phyloP scores from a whole-genome alignment of 2,329 filamentous ascomycete species.

The Fusarium sp. region DNA sequence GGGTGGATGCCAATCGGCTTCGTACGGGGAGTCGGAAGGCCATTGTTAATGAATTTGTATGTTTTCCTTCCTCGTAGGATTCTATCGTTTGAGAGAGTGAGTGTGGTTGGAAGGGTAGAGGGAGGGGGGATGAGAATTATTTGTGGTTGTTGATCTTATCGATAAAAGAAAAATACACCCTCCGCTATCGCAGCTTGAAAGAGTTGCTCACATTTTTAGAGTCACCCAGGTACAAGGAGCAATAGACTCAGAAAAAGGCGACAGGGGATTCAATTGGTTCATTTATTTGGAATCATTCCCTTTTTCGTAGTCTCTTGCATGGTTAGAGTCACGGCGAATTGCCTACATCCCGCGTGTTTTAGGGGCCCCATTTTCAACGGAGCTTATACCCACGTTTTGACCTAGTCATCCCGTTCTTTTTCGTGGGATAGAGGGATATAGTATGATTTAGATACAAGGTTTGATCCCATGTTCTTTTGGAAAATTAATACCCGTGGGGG shows the following conservation, averaged over 20 bases:
- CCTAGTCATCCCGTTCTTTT: background rate
- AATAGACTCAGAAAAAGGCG: background rate
- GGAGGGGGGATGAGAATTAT: constrained; percentile 32
- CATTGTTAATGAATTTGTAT: constrained; percentile 45
- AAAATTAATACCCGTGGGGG: background rate
- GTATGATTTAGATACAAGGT: background rate
- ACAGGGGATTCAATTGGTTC: background rate
- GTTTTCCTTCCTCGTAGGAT: background rate
- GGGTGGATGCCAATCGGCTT: constrained; percentile 48
- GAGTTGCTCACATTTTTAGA: constrained; percentile 11
- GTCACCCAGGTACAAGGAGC: constrained; percentile 10
- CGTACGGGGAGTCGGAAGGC: constrained; percentile 52
- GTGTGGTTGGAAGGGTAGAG: background rate
- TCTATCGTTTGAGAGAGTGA: background rate
- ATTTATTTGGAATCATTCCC: constrained; percentile 2
- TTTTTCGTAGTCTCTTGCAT: background rate
- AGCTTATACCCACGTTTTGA: background rate
- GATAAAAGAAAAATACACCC: constrained; percentile 34
- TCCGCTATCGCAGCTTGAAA: constrained; percentile 41
- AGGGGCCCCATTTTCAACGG: background rate
- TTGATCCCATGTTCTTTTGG: background rate
- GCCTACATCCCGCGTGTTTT: background rate
- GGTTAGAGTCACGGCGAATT: background rate
- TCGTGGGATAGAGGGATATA: background rate
- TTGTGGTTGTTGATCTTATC: constrained; percentile 42